Conservation (phyloP, 139 green algal species). For the Chlorella sp. region DNA sequence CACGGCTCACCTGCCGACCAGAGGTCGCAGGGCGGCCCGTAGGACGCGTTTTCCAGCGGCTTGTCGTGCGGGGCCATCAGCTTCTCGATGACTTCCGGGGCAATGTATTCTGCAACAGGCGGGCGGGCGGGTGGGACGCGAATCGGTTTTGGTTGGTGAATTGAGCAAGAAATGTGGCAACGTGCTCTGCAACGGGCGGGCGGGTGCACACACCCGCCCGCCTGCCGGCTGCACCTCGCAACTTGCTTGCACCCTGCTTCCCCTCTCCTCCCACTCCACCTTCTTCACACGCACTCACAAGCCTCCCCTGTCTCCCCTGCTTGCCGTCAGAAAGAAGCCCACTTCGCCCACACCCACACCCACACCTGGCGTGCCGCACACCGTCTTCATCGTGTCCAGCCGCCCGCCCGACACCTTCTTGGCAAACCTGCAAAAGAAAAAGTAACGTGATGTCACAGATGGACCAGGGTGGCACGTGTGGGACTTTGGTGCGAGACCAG, state of each 20-base stretch:
- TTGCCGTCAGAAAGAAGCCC: too few species aligned
- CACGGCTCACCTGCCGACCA: conserved; percentile 46
- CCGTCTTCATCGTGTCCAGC: conserved; percentile 77
- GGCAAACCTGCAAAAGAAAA: conserved; percentile 53
- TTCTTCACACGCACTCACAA: too few species aligned
- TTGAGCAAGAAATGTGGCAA: too few species aligned
- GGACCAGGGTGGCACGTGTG: background rate
- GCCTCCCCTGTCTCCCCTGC: too few species aligned
- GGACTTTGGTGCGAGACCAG: too few species aligned
- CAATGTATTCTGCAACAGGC: conserved; percentile 77
- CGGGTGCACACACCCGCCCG: too few species aligned
- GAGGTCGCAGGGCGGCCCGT: conserved; percentile 22
- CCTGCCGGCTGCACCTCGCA: too few species aligned
- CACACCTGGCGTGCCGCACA: conserved; percentile 84
- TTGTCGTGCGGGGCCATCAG: conserved; percentile 5
- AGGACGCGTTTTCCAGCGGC: background rate
- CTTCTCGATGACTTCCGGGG: conserved; percentile 87
- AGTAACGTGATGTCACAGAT: background rate
- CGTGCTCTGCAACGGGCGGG: too few species aligned
- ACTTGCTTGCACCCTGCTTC: background rate
- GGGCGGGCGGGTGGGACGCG: background rate
- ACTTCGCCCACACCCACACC: too few species aligned
- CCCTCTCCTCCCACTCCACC: too few species aligned
- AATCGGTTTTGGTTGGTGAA: background rate
- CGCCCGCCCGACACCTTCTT: conserved; percentile 56